Conservation (phyloP, 1,284 basidiomycete genomes). For the Tetrapyrgos nigripes region DNA sequence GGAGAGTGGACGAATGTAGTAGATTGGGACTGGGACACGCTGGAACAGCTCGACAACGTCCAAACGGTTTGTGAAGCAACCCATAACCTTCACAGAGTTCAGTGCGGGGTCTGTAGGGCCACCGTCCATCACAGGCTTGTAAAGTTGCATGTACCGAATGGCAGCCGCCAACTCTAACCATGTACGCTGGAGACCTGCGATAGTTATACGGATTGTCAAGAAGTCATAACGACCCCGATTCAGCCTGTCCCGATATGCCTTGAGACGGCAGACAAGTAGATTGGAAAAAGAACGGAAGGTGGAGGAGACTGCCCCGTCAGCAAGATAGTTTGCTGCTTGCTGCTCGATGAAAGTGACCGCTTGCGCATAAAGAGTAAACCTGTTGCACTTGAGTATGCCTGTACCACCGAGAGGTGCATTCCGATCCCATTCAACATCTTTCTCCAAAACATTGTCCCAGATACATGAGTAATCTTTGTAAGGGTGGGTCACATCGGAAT, state of each 20-base stretch:
- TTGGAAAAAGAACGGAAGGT: background rate
- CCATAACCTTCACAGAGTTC: background rate
- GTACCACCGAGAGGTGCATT: background rate
- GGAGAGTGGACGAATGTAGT: background rate
- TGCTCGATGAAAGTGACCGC: background rate
- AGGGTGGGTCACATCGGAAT: background rate
- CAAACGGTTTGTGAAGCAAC: background rate
- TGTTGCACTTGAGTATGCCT: background rate
- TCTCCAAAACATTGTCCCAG: background rate
- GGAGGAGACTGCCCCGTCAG: background rate
- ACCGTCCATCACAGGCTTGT: slow-evolving; percentile 5
- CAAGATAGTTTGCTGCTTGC: background rate
- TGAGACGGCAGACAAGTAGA: background rate
- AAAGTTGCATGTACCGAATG: slow-evolving; percentile 2
- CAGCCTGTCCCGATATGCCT: background rate
- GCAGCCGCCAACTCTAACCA: slow-evolving; percentile 1
- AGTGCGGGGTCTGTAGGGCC: too few species aligned
- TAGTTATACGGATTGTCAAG: background rate
- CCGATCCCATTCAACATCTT: background rate
- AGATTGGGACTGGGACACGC: background rate
- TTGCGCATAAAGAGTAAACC: background rate
- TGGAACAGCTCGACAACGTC: slow-evolving; percentile 3
- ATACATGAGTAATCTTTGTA: background rate
- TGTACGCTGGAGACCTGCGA: background rate
- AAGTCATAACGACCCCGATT: background rate